A percentile compares a stretch with the other conserved stretches of the same genome.
Evolutionary conservation across 306 rosid species (phyloP).

Genomic region (Morella rubra): DNA sequence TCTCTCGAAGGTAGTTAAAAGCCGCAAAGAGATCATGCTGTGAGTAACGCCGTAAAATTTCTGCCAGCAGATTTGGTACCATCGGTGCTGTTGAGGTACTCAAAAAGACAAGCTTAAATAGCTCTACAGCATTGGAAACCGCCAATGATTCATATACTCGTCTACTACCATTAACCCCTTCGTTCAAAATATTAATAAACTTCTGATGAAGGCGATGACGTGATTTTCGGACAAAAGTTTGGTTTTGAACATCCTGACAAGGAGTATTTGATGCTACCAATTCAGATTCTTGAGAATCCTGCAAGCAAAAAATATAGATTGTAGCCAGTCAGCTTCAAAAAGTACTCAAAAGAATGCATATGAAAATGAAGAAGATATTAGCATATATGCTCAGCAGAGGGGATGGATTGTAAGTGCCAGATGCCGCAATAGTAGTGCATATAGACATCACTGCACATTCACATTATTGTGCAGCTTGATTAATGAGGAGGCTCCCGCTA

Average conservation of each 20-base stretch:
- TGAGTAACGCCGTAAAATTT: slow-evolving; percentile 80
- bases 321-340: slow-evolving; percentile 27
- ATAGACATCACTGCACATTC: not conserved
- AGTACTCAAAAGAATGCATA: slow-evolving; percentile 18
- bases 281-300: slow-evolving; percentile 57
- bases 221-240: slow-evolving; percentile 41
- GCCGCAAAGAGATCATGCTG: slow-evolving; percentile 94
- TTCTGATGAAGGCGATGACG: slow-evolving; percentile 55
- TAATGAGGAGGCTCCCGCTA: not conserved
- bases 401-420: not conserved
- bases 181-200: slow-evolving; percentile 53
- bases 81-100: slow-evolving; percentile 66
- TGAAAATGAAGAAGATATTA: not conserved
- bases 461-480: not conserved
- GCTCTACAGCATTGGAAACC: slow-evolving; percentile 90
- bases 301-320: slow-evolving; percentile 25
- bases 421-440: not conserved
- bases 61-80: slow-evolving; percentile 71
- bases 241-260: slow-evolving; percentile 45
- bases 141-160: slow-evolving; percentile 80
- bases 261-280: slow-evolving; percentile 37
- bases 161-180: slow-evolving; percentile 48
- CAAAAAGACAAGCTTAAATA: slow-evolving; percentile 90
- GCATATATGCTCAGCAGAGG: not conserved
- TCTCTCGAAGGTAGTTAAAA: slow-evolving; percentile 87